Percentiles rank a stretch among this genome's conserved stretches.
Conservation (phyloP, 2,329 filamentous ascomycete genomes). For the Sporothrix globosa region DNA sequence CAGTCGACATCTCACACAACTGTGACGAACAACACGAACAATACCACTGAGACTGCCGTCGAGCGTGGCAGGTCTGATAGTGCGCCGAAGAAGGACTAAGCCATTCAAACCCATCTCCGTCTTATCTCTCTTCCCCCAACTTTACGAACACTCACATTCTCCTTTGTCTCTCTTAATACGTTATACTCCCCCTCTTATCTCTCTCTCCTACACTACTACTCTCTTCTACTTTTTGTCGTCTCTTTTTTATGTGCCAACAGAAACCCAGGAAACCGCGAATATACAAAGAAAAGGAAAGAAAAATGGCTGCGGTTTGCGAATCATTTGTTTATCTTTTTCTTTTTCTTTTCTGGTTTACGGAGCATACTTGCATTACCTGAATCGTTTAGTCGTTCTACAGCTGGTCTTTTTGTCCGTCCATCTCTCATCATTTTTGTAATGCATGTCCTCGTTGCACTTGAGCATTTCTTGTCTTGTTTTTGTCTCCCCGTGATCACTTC, state of each 20-base stretch:
- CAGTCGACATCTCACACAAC: not conserved
- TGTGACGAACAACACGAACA: conserved; percentile 13
- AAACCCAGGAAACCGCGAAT: not conserved
- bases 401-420: not conserved
- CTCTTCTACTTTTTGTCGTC: not conserved
- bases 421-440: not conserved
- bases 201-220: not conserved
- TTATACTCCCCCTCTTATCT: not conserved
- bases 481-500: not conserved
- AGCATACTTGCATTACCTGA: conserved; percentile 22
- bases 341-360: not conserved
- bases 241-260: conserved; percentile 13
- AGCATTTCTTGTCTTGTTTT: not conserved
- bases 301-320: not conserved
- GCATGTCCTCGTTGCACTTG: not conserved
- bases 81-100: conserved; percentile 25
- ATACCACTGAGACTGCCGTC: not conserved
- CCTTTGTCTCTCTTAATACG: conserved; percentile 8
- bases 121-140: not conserved
- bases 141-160: not conserved
- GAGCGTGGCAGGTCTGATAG: conserved; percentile 15
- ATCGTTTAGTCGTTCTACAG: not conserved
- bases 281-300: not conserved
- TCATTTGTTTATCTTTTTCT: not conserved
- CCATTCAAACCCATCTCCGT: not conserved